Evolutionary conservation across 2,329 filamentous ascomycete species (phyloP).

Genomic region (Sclerotinia minor): DNA sequence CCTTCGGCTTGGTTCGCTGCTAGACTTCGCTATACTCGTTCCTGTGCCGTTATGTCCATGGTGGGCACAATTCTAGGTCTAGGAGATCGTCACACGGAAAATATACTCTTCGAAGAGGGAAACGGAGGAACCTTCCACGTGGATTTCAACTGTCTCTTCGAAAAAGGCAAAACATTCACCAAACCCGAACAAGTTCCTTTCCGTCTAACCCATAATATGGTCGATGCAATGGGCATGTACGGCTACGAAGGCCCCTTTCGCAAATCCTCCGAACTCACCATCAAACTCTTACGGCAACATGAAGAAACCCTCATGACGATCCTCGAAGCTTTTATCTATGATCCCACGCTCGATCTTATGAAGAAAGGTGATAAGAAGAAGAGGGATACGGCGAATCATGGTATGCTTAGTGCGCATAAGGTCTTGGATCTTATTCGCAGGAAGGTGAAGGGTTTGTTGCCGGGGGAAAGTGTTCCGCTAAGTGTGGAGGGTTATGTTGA

Average conservation of each 20-base stretch:
- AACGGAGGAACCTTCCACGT: slow-evolving; percentile 96
- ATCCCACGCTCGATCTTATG: slow-evolving; percentile 91
- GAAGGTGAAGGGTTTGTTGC: slow-evolving; percentile 81
- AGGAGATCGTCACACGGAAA: slow-evolving; percentile 95
- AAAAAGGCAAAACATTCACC: slow-evolving; percentile 93
- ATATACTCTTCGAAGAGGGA: slow-evolving; percentile 90
- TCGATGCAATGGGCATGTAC: slow-evolving; percentile 93
- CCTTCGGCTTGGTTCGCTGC: slow-evolving; percentile 90
- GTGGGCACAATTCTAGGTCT: slow-evolving; percentile 91
- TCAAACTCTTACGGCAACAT: slow-evolving; percentile 81
- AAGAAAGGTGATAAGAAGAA: slow-evolving; percentile 60
- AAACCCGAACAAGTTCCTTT: slow-evolving; percentile 96
- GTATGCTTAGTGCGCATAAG: slow-evolving; percentile 70
- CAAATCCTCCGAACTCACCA: slow-evolving; percentile 84
- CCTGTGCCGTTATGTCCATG: slow-evolving; percentile 99
- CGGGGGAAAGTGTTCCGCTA: slow-evolving; percentile 86
- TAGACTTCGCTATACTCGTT: slow-evolving; percentile 84
- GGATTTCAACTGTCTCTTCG: slow-evolving; percentile 99
- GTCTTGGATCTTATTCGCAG: slow-evolving; percentile 86
- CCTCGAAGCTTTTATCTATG: slow-evolving; percentile 93
- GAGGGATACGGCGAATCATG: slow-evolving; percentile 42
- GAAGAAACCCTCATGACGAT: slow-evolving; percentile 98
- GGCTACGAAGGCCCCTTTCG: slow-evolving; percentile 93
- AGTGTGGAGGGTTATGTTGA: slow-evolving; percentile 98
- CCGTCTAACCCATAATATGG: slow-evolving; percentile 97